phyloP scores from a whole-genome alignment of 257 asterid genomes.

The Coffea eugenioides region DNA sequence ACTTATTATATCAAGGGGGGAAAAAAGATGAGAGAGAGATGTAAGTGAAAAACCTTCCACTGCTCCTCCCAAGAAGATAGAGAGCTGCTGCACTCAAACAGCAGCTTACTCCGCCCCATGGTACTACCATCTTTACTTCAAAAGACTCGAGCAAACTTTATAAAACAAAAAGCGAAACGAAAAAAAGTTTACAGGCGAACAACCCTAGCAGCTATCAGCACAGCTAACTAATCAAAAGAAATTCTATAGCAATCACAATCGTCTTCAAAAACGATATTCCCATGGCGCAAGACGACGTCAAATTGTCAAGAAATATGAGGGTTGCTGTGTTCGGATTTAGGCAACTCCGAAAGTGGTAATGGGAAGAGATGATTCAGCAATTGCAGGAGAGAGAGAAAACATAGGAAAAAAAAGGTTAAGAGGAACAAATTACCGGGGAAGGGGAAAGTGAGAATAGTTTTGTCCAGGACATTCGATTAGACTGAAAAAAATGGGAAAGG shows the following conservation, averaged over 20 bases:
- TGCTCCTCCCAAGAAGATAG: conserved; percentile 92
- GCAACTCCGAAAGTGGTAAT: too few relatives aligned
- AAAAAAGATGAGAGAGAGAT: not conserved
- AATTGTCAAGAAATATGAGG: not conserved
- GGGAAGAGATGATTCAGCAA: not conserved
- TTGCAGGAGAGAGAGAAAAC: not conserved
- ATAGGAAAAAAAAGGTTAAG: conserved; percentile 3
- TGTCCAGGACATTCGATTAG: too few relatives aligned
- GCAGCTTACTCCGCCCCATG: conserved; percentile 86
- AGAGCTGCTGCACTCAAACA: conserved; percentile 96
- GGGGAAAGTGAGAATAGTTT: not conserved
- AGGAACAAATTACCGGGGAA: not conserved
- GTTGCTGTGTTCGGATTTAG: not conserved
- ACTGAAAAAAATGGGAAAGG: not conserved
- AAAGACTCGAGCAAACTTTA: not conserved
- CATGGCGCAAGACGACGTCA: not conserved
- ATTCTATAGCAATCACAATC: not conserved
- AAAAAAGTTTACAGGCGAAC: not conserved
- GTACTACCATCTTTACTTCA: conserved; percentile 64
- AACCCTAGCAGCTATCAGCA: conserved; percentile 7
- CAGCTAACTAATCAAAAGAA: not conserved
- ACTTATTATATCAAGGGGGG: too few relatives aligned
- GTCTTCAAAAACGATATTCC: not conserved
- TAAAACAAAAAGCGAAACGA: not conserved
- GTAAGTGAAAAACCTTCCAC: conserved; percentile 61